Conservation (phyloP, 2,329 filamentous ascomycete genomes). For the Dothistroma pini region DNA sequence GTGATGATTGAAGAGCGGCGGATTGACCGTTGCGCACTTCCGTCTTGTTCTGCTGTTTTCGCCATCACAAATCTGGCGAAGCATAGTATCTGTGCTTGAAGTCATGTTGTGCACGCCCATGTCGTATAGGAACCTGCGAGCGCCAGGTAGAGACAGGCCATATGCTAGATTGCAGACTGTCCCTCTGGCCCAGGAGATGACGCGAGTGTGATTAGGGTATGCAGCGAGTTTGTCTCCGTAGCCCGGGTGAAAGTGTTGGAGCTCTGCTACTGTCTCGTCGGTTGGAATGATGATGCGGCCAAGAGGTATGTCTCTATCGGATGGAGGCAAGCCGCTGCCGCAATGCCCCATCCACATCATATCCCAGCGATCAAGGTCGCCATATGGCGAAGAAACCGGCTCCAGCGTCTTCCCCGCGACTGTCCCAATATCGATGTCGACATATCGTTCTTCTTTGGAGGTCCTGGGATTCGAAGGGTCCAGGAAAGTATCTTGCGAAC, state of each 20-base stretch:
- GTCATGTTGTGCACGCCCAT: constrained; percentile 43
- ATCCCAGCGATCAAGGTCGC: constrained; percentile 36
- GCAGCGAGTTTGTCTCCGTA: constrained; percentile 19
- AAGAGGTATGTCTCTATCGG: constrained; percentile 26
- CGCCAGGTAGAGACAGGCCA: constrained; percentile 44
- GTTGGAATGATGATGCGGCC: constrained; percentile 20
- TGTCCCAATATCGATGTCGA: constrained; percentile 15
- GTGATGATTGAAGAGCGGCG: constrained; percentile 47
- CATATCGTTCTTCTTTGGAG: constrained; percentile 7
- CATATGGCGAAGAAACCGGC: constrained; percentile 36
- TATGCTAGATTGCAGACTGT: constrained; percentile 45
- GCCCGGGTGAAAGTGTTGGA: constrained; percentile 20
- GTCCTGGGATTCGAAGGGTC: not conserved
- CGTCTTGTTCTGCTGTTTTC: constrained; percentile 30
- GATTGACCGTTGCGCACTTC: constrained; percentile 42
- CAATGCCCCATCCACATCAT: constrained; percentile 37
- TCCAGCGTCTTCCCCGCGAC: constrained; percentile 14
- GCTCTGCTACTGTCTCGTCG: constrained; percentile 23
- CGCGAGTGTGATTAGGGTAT: constrained; percentile 40
- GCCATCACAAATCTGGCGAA: constrained; percentile 32
- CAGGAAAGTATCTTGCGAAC: not conserved
- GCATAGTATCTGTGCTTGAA: constrained; percentile 36
- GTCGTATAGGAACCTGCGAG: constrained; percentile 43
- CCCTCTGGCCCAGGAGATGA: constrained; percentile 42
- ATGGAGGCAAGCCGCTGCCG: constrained; percentile 12